Evolutionary conservation across 768 basidiomycete species (phyloP), one percentile per base, ranked within the genome.

Genomic region (Saitozyma podzolica): DNA sequence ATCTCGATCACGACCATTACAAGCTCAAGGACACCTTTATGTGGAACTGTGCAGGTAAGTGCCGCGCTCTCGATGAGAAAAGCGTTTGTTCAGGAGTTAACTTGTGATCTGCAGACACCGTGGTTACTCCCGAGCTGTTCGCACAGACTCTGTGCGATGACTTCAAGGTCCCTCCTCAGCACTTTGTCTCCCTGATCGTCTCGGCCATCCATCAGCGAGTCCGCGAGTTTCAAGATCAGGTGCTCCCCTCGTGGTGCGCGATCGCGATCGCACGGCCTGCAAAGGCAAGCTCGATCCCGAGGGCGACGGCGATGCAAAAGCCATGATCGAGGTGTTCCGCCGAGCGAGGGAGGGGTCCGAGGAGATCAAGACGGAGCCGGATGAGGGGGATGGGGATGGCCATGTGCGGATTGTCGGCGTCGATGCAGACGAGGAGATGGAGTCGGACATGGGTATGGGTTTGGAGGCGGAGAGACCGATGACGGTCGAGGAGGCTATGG

Each of bases 11-110:
- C 53, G 96, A 97, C 39, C 89, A 91, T 72, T 88, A 90, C 75
- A 90, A 89, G 81, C 88, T 97, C 83, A 86, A 92, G 37, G 96
- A 99, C 76, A 92, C 95, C 0, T 97, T 98, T 80, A 85, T 96
- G 50, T 99, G 95, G 96, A 96, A 99, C 73, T 80, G 94, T 50
- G 89, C 89, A 67, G 95, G 94, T 96, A 59, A n/a, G 86, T 82
- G 51, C 61, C 29, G 29, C 29, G 29, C 29, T 29, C 29, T 5
- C 29, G 29, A 29, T 29, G 29, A 29, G 29, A 29, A 29, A 5
- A 29, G 5, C 29, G 29, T 2, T 29, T 29, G 29, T 29, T 2
- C 29, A 29, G 29, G 29, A 29, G 29, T 29, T 29, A 2, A 29
- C 29, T 29, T 29, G 29, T 29, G 29, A 11, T 29, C 53, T 47